These are phyloP conservation scores for Pseudopithomyces chartarum DNA, from an alignment of 2,329 filamentous ascomycete genomes.

Conservation along the genomic window DNA sequence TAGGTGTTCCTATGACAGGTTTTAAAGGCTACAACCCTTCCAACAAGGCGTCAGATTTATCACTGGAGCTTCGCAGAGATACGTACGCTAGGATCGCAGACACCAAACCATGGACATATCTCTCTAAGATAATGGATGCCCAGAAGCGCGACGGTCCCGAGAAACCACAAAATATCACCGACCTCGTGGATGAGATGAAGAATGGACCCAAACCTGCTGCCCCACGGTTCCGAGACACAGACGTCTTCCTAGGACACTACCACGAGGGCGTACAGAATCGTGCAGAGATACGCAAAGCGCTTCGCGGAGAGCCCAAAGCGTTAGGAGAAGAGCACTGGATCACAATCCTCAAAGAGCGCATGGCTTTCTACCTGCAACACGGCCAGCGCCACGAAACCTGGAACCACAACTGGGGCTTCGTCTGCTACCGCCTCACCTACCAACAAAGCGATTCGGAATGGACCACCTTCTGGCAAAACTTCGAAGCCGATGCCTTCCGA, in stretches of 20 bases:
- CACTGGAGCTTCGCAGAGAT: conserved; percentile 1
- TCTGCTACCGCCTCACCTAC: conserved; percentile 26
- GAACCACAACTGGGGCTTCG: conserved; percentile 22
- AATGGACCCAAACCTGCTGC: conserved; percentile 12
- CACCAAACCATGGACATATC: conserved; percentile 13
- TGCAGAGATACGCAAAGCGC: conserved; percentile 12
- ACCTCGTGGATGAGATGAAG: conserved; percentile 3
- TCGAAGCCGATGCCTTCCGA: conserved; percentile 14
- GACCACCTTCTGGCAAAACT: conserved; percentile 16
- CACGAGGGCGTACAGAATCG: conserved; percentile 18
- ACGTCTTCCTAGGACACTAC: conserved; percentile 18
- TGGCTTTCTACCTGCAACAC: conserved; percentile 16
- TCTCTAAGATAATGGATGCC: conserved; percentile 7
- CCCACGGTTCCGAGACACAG: conserved; percentile 13
- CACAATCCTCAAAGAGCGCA: conserved; percentile 18
- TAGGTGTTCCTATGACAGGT: conserved; percentile 21
- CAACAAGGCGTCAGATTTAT: conserved; percentile 4
- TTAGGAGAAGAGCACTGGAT: conserved; percentile 23
- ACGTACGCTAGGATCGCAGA: conserved; percentile 10
- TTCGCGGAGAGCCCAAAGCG: conserved; percentile 14
- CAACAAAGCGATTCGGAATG: conserved; percentile 21
- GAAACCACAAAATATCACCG: neutral
- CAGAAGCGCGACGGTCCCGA: conserved; percentile 6
- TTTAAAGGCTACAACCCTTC: conserved; percentile 18
- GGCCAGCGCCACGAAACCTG: conserved; percentile 3